Evolutionary conservation across 1,139 yeast genomes (phyloP), one percentile per base, ranked within the genome.

Genomic region (Tardiomyces blankii): DNA sequence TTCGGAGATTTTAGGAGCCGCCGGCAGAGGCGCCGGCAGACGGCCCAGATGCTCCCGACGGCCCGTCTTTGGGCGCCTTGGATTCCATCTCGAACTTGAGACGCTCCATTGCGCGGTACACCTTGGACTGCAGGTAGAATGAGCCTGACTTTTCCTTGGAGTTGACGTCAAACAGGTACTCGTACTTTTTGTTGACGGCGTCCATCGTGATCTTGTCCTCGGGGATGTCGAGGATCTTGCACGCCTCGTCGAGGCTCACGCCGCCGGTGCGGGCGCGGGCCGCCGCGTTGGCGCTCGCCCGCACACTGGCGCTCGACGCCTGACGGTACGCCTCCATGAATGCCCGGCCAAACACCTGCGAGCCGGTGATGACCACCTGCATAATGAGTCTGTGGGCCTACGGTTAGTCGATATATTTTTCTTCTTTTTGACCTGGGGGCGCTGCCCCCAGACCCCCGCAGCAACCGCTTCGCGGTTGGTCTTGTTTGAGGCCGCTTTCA

Each of bases 251-350:
- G 41, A 86, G 72, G 5, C 89, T 73, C 46, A 91, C 78, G 41
- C 95, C 96, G 44, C 89, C 87, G 42, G 78, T 75, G 57, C 80
- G 77, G 44, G 77, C 78, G 35, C 74, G 71, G 12, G 81, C 73
- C 2, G 78, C 75, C 25, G 74, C 69, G 14, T 75, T 69, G 18
- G 94, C 86, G 46, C 74, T 69, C 54, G 77, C 77, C 44, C 82
- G 77, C 7, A 87, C 85, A 9, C 87, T 77, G 39, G 87, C 88
- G 48, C 85, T 82, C 16, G 96, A 95, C 1, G 98, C 97, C 67
- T 91, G 97, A 59, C 82, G 83, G 72, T 89, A 91, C 0, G 98
- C 97, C 63, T 88, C 96, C n/a, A 89, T 77, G 65, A 91, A 91
- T 0, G 98, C 98, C 55, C 86, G 78, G 45, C 97, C 97, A 62